Conservation (phyloP, 805 yeast genomes). For the Starmerella apicola region DNA sequence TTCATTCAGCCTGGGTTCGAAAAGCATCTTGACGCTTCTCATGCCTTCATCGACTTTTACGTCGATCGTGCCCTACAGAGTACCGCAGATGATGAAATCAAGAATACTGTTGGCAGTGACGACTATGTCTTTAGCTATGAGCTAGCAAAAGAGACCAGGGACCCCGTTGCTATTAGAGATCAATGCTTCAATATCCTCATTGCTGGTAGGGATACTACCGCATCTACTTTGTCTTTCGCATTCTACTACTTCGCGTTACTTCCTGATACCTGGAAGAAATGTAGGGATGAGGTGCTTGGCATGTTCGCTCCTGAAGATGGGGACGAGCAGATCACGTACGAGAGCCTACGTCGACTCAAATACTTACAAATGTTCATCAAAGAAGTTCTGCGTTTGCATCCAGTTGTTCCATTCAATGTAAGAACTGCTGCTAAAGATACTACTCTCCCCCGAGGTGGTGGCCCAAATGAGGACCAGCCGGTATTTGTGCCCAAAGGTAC, state of each 20-base stretch:
- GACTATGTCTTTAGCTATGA: slow-evolving; percentile 36
- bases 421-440: slow-evolving; percentile 34
- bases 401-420: slow-evolving; percentile 36
- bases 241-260: slow-evolving; percentile 34
- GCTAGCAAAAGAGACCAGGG: slow-evolving; percentile 34
- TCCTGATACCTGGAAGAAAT: slow-evolving; percentile 29
- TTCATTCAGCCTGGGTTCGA: slow-evolving; percentile 24
- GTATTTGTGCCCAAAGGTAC: slow-evolving; percentile 33
- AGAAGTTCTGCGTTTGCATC: slow-evolving; percentile 36
- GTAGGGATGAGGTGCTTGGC: slow-evolving; percentile 24
- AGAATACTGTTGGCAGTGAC: slow-evolving; percentile 5
- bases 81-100: slow-evolving; percentile 1
- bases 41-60: slow-evolving; percentile 30
- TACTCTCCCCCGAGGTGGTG: slow-evolving; percentile 41
- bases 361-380: slow-evolving; percentile 35
- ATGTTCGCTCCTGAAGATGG: slow-evolving; percentile 19
- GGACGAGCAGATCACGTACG: slow-evolving; percentile 26
- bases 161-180: slow-evolving; percentile 35
- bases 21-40: slow-evolving; percentile 25
- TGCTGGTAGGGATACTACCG: slow-evolving; percentile 43
- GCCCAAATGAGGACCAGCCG: slow-evolving; percentile 28
- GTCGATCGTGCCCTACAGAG: slow-evolving; percentile 29
- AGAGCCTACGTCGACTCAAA: slow-evolving; percentile 33
- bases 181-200: slow-evolving; percentile 36
- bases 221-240: slow-evolving; percentile 34